phyloP scores from a whole-genome alignment of 31 red algal genomes.

The Bonnemaisonia californica region DNA sequence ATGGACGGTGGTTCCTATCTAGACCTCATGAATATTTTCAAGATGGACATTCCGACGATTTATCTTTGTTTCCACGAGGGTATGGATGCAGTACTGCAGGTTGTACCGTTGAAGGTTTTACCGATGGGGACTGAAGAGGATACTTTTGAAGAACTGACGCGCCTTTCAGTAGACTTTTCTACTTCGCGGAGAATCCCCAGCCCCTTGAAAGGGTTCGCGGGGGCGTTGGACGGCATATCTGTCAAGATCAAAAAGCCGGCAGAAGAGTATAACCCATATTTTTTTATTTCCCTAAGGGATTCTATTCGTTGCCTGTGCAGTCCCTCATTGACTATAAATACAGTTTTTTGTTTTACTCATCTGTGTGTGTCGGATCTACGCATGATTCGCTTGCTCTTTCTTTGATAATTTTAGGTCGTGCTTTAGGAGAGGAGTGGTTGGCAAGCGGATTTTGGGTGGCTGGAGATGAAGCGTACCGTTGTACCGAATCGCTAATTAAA shows the following conservation, averaged over 20 bases:
- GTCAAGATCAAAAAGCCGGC: slow-evolving; percentile 28
- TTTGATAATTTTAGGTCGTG: neutral
- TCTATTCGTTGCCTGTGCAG: neutral
- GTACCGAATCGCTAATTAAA: slow-evolving; percentile 12
- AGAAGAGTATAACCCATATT: neutral
- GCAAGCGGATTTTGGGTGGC: neutral
- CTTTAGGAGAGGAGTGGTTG: neutral
- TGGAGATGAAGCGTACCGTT: slow-evolving; percentile 15
- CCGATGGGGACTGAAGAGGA: too few relatives aligned
- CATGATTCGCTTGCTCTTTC: slow-evolving; percentile 18
- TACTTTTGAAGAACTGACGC: too few relatives aligned
- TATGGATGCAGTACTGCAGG: too few relatives aligned
- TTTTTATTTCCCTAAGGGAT: slow-evolving; percentile 2
- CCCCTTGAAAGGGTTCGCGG: slow-evolving; percentile 30
- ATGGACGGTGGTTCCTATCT: too few relatives aligned
- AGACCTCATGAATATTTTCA: too few relatives aligned
- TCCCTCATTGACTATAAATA: slow-evolving; percentile 3
- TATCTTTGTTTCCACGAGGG: too few relatives aligned
- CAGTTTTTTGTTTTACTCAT: slow-evolving; percentile 1
- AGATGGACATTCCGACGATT: too few relatives aligned
- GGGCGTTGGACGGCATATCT: slow-evolving; percentile 18
- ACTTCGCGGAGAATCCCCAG: too few relatives aligned
- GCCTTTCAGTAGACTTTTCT: too few relatives aligned
- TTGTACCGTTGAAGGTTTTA: too few relatives aligned
- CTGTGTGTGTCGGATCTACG: slow-evolving; percentile 6